Evolutionary conservation across 768 basidiomycete genomes (phyloP).

Genomic region (Gelatoporia subvermispora): DNA sequence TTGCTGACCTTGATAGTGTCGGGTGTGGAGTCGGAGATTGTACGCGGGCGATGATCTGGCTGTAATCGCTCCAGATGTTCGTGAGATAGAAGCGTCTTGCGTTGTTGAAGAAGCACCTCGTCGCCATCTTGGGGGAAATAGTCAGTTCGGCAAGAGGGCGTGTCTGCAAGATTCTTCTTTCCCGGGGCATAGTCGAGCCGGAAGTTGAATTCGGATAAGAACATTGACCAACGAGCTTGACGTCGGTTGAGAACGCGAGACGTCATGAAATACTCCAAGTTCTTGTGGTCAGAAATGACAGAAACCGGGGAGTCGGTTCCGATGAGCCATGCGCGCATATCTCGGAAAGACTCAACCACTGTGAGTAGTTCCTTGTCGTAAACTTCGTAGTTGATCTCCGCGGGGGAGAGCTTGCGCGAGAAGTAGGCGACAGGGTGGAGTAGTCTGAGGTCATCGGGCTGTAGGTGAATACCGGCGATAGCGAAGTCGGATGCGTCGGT

Average conservation of each 20-base stretch:
- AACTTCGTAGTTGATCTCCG: constrained; percentile 26
- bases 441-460: constrained; percentile 10
- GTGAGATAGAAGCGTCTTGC: constrained; percentile 7
- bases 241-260: constrained; percentile 21
- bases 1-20: constrained; percentile 1
- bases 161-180: not conserved
- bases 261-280: constrained; percentile 23
- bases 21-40: not conserved
- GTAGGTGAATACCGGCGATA: constrained; percentile 24
- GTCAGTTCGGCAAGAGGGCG: too few relatives aligned
- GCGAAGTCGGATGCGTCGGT: constrained; percentile 22
- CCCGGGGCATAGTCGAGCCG: constrained; percentile 5
- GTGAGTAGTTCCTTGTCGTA: constrained; percentile 36
- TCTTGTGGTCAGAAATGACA: constrained; percentile 27
- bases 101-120: constrained; percentile 5
- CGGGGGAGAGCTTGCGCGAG: constrained; percentile 4
- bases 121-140: too few relatives aligned
- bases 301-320: constrained; percentile 10
- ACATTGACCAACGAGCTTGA: constrained; percentile 28
- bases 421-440: constrained; percentile 11
- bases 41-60: not conserved
- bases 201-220: constrained; percentile 15
- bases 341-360: constrained; percentile 23
- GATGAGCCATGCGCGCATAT: constrained; percentile 23
- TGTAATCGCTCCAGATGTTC: constrained; percentile 5